Evolutionary conservation across 2,329 filamentous ascomycete species (phyloP).

Genomic region (Fusarium goolgardi): DNA sequence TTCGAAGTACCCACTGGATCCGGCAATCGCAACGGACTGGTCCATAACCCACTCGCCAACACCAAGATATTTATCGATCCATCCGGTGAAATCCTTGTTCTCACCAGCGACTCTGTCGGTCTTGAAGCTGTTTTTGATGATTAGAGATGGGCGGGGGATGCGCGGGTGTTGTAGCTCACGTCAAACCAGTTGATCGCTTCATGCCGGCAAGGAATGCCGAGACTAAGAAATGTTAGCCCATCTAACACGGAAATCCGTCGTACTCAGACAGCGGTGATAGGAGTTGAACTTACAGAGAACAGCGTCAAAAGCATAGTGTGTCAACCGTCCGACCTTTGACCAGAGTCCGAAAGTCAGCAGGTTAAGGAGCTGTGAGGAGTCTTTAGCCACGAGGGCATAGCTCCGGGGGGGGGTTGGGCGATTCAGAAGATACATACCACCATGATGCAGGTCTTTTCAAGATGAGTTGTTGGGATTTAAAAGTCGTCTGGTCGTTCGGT

Average conservation of each 20-base stretch:
- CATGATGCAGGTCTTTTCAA: slow-evolving; percentile 44
- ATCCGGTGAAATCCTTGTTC: slow-evolving; percentile 84
- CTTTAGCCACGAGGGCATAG: slow-evolving; percentile 51
- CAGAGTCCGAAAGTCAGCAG: slow-evolving; percentile 75
- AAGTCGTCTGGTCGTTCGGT: slow-evolving; percentile 8
- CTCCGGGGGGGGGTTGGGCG: slow-evolving; percentile 12
- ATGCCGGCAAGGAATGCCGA: slow-evolving; percentile 97
- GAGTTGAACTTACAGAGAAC: slow-evolving; percentile 76
- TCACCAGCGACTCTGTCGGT: slow-evolving; percentile 83
- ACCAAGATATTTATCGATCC: slow-evolving; percentile 93
- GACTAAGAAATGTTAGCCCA: slow-evolving; percentile 64
- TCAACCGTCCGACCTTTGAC: slow-evolving; percentile 88
- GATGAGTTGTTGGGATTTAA: background rate
- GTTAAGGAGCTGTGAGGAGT: slow-evolving; percentile 67
- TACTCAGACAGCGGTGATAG: background rate
- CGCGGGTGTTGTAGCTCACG: slow-evolving; percentile 72
- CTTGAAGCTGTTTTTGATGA: slow-evolving; percentile 75
- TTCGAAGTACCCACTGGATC: slow-evolving; percentile 90
- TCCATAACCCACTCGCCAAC: slow-evolving; percentile 99
- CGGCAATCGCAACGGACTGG: slow-evolving; percentile 91
- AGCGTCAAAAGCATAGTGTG: slow-evolving; percentile 96
- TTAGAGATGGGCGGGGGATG: slow-evolving; percentile 38
- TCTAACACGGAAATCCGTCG: background rate
- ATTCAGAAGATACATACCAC: slow-evolving; percentile 48
- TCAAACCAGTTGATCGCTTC: slow-evolving; percentile 96